phyloP scores from a whole-genome alignment of 2,329 filamentous ascomycete genomes.

The Aspergillus pseudoviridinutans region DNA sequence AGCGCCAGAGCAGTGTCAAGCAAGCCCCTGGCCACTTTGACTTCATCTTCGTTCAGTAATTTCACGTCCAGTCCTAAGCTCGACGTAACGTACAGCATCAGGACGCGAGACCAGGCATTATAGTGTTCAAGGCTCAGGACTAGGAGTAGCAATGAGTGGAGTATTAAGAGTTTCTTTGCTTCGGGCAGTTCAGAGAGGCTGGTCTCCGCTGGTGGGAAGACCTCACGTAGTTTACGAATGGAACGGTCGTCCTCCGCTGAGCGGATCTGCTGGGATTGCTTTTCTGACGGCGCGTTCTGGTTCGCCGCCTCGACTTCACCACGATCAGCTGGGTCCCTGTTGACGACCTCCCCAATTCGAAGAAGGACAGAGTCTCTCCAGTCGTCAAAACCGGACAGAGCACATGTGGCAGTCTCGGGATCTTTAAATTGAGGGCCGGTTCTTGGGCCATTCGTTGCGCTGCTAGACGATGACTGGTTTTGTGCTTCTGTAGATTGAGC shows the following conservation, averaged over 20 bases:
- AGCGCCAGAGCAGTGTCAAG: conserved; percentile 72
- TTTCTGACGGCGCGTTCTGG: conserved; percentile 18
- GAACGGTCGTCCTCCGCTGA: conserved; percentile 22
- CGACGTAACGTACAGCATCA: conserved; percentile 66
- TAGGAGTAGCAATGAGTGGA: conserved; percentile 69
- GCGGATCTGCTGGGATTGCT: conserved; percentile 18
- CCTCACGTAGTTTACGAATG: conserved; percentile 25
- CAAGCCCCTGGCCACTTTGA: conserved; percentile 68
- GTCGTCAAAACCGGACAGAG: conserved; percentile 68
- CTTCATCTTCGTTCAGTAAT: conserved; percentile 66
- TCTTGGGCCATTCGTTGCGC: background rate
- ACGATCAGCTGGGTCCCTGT: conserved; percentile 44
- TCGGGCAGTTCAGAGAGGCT: conserved; percentile 44
- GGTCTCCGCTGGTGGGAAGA: conserved; percentile 60
- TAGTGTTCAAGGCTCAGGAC: conserved; percentile 75
- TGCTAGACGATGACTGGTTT: background rate
- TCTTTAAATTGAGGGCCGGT: conserved; percentile 12
- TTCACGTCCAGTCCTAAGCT: conserved; percentile 66
- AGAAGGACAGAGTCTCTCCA: conserved; percentile 71
- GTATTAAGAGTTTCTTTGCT: conserved; percentile 56
- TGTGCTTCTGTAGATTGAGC: conserved; percentile 1
- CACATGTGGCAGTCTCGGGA: conserved; percentile 59
- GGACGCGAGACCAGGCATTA: conserved; percentile 65
- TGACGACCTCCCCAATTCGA: conserved; percentile 68
- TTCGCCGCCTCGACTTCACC: conserved; percentile 26